These are phyloP conservation scores for Cryptococcus jaspeensis DNA, from an alignment of 1,284 basidiomycete species.

Conservation along the genomic window DNA sequence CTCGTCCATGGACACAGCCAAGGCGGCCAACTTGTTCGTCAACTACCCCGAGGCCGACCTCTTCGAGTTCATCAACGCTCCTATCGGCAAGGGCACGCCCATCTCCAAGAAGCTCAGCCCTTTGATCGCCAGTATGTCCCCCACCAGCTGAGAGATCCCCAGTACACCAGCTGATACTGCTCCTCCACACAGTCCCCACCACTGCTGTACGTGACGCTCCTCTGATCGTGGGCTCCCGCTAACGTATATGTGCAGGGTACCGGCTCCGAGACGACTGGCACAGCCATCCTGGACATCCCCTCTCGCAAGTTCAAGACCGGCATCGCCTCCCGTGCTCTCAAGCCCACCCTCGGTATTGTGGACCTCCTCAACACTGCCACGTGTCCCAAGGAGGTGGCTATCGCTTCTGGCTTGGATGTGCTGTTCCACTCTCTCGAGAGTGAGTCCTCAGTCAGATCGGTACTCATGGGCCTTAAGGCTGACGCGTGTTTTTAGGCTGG, in stretches of 20 bases:
- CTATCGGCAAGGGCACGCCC: conserved; percentile 86
- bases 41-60: conserved; percentile 83
- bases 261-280: conserved; percentile 97
- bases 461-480: neutral
- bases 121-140: conserved; percentile 70
- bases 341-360: conserved; percentile 83
- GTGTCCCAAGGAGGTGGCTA: conserved; percentile 81
- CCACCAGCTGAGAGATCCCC: neutral
- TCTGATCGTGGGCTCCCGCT: neutral
- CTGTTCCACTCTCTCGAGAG: conserved; percentile 93
- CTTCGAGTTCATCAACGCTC: conserved; percentile 95
- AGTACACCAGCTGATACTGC: neutral
- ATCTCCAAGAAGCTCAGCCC: conserved; percentile 74
- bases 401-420: conserved; percentile 88
- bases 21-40: conserved; percentile 81
- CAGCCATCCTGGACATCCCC: conserved; percentile 83
- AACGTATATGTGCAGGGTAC: conserved; percentile 58
- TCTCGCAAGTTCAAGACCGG: conserved; percentile 93
- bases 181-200: conserved; percentile 67
- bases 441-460: conserved; percentile 13
- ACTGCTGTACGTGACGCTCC: conserved; percentile 63
- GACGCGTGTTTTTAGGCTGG: conserved; percentile 26
- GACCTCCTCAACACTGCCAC: conserved; percentile 82
- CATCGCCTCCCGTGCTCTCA: conserved; percentile 86
- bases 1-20: conserved; percentile 92